A percentile compares a stretch with the other conserved stretches of the same genome.
These are phyloP conservation scores for Aulographum hederae DNA, from an alignment of 2,329 filamentous ascomycete genomes.

Conservation along the genomic window DNA sequence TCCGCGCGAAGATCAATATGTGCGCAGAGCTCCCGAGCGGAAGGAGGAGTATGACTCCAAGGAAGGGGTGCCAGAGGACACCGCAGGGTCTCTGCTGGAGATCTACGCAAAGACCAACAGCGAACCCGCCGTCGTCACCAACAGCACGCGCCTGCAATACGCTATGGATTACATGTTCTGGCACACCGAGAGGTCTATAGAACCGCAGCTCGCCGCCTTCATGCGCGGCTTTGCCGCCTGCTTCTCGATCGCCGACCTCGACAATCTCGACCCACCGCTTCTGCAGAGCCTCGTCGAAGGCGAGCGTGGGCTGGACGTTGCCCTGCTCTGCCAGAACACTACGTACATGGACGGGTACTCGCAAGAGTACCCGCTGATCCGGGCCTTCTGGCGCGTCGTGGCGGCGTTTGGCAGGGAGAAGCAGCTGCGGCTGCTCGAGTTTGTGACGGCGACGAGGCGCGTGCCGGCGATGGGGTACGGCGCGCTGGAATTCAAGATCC, in stretches of 20 bases:
- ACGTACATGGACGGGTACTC: slow-evolving; percentile 70
- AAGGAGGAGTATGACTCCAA: neutral
- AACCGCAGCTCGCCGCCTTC: slow-evolving; percentile 65
- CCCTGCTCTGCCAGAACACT: slow-evolving; percentile 49
- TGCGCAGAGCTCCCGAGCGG: too few species aligned
- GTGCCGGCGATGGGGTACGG: slow-evolving; percentile 74
- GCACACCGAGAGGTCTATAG: slow-evolving; percentile 60
- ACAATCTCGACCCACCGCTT: slow-evolving; percentile 48
- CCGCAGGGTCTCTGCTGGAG: neutral
- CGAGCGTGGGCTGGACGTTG: slow-evolving; percentile 59
- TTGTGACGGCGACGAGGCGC: slow-evolving; percentile 84
- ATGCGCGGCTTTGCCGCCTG: slow-evolving; percentile 62
- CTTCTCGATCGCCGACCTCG: slow-evolving; percentile 50
- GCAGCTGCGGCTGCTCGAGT: slow-evolving; percentile 66
- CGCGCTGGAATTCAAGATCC: slow-evolving; percentile 68
- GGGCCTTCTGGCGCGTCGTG: slow-evolving; percentile 73
- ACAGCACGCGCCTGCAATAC: slow-evolving; percentile 59
- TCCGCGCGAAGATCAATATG: neutral
- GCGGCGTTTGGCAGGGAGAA: slow-evolving; percentile 46
- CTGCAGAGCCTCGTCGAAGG: slow-evolving; percentile 74
- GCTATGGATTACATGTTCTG: slow-evolving; percentile 73
- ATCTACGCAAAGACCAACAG: slow-evolving; percentile 16
- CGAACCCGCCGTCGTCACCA: slow-evolving; percentile 57
- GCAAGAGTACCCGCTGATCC: slow-evolving; percentile 47
- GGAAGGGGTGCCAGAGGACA: too few species aligned